Evolutionary conservation across 805 yeast genomes (phyloP).

Genomic region (Candida orba): DNA sequence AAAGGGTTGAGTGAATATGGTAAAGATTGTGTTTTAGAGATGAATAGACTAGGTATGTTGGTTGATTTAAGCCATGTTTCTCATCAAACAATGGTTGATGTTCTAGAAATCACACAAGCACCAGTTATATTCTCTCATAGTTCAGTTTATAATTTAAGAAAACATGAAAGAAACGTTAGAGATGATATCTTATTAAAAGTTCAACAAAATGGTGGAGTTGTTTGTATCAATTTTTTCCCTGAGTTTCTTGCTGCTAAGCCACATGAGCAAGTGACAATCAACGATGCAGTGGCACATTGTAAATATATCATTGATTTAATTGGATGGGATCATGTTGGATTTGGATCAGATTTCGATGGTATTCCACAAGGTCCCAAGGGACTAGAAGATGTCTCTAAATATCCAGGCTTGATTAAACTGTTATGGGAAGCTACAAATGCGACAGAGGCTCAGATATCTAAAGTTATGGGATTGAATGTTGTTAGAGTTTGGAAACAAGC

Average conservation of each 20-base stretch:
- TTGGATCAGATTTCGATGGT: conserved; percentile 50
- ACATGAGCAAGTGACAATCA: conserved; percentile 29
- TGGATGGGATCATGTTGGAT: conserved; percentile 46
- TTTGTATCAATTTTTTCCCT: conserved; percentile 41
- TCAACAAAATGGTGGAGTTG: conserved; percentile 39
- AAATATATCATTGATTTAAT: conserved; percentile 34
- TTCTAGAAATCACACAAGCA: conserved; percentile 31
- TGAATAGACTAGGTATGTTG: conserved; percentile 48
- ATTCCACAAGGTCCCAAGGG: conserved; percentile 42
- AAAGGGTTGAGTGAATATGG: conserved; percentile 38
- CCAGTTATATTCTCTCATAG: conserved; percentile 45
- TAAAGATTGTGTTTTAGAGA: conserved; percentile 25
- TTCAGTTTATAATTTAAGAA: conserved; percentile 33
- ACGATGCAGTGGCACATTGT: conserved; percentile 41
- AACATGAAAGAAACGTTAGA: conserved; percentile 41
- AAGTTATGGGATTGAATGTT: conserved; percentile 40
- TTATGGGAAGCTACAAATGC: conserved; percentile 31
- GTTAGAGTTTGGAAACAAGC: conserved; percentile 40
- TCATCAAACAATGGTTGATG: conserved; percentile 40
- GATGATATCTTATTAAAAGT: conserved; percentile 37
- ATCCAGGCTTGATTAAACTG: conserved; percentile 38
- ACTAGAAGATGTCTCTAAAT: conserved; percentile 48
- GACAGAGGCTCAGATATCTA: conserved; percentile 35
- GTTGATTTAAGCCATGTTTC: conserved; percentile 46
- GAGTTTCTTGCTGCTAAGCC: conserved; percentile 25